A percentile compares a stretch with the other conserved stretches of the same genome.
Conservation (phyloP, 495 filamentous ascomycete genomes). For the Pseudoneurospora amorphoporcata region DNA sequence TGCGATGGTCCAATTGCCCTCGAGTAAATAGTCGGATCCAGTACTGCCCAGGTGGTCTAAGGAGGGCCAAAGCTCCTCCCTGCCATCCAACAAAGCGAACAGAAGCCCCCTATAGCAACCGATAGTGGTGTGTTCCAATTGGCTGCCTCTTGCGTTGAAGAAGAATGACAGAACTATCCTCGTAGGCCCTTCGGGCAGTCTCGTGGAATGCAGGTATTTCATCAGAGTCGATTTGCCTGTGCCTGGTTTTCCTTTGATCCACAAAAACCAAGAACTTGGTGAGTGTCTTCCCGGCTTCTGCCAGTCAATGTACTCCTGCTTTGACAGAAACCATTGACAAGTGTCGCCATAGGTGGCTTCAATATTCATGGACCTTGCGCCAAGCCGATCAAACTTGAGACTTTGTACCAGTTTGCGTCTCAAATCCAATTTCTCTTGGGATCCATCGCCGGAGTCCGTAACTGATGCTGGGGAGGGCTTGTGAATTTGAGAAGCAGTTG, state of each 20-base stretch:
- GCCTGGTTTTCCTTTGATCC: conserved; percentile 1
- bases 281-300: not conserved
- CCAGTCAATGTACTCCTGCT: not conserved
- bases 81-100: conserved; percentile 12
- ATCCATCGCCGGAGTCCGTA: too few species aligned
- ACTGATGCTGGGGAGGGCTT: too few species aligned
- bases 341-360: not conserved
- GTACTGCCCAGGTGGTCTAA: conserved; percentile 5
- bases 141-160: conserved; percentile 17
- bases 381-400: not conserved
- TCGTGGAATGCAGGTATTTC: not conserved
- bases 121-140: conserved; percentile 33
- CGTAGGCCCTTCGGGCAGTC: not conserved
- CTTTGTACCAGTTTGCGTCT: not conserved
- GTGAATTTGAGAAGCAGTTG: not conserved
- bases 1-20: conserved; percentile 10
- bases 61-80: conserved; percentile 12
- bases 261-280: not conserved
- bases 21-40: not conserved
- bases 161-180: conserved; percentile 7
- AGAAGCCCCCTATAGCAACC: conserved; percentile 44
- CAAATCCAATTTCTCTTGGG: too few species aligned
- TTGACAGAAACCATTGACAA: not conserved
- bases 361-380: not conserved
- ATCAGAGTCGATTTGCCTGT: conserved; percentile 3